phyloP scores from a whole-genome alignment of 2,329 filamentous ascomycete genomes.

The Tolypocladium pustulatum region DNA sequence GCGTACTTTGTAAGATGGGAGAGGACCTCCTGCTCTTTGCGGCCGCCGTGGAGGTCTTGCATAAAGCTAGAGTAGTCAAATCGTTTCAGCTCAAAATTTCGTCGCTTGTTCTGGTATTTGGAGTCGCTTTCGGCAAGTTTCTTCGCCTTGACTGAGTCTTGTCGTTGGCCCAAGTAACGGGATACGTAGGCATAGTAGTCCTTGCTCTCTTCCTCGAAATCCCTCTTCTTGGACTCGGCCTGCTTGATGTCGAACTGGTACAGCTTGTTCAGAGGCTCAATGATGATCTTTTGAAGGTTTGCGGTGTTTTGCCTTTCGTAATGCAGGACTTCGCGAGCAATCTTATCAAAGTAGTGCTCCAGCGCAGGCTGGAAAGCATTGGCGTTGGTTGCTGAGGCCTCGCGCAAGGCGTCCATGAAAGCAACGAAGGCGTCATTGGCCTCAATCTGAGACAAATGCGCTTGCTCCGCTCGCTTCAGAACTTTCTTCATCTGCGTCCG shows the following conservation, averaged over 20 bases:
- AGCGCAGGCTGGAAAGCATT: constrained; percentile 95
- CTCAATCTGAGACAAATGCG: constrained; percentile 64
- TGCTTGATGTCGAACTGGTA: constrained; percentile 97
- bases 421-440: constrained; percentile 77
- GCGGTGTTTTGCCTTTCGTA: constrained; percentile 79
- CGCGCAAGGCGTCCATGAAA: constrained; percentile 78
- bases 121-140: constrained; percentile 90
- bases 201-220: constrained; percentile 97
- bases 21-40: constrained; percentile 93
- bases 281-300: constrained; percentile 86
- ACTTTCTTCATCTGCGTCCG: constrained; percentile 92
- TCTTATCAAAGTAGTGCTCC: constrained; percentile 97
- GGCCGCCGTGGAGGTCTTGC: constrained; percentile 97
- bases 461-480: constrained; percentile 84
- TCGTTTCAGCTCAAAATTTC: constrained; percentile 91
- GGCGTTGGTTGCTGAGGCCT: constrained; percentile 82
- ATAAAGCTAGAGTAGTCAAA: constrained; percentile 99
- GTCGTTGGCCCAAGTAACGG: constrained; percentile 88
- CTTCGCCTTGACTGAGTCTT: constrained; percentile 95
- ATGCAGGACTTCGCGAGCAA: constrained; percentile 75
- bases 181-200: constrained; percentile 96
- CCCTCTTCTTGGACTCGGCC: constrained; percentile 90
- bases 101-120: constrained; percentile 89
- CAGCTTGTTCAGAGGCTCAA: constrained; percentile 83
- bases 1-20: constrained; percentile 93